Percentiles rank a stretch among this genome's conserved stretches.
Conservation (phyloP, 176 grass and related monocot species). For the Carex parvula region DNA sequence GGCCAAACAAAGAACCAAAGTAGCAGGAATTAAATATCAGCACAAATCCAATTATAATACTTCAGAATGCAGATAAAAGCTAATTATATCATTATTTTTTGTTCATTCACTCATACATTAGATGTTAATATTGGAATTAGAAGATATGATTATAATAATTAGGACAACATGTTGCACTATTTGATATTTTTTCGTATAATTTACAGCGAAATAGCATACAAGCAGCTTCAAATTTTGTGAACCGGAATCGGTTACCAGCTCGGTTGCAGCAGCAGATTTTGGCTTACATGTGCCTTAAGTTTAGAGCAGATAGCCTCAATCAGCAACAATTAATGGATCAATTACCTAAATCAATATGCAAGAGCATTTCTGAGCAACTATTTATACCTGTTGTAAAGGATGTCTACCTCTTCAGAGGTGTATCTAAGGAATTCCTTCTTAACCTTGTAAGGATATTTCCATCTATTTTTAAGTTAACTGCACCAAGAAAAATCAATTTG, state of each 20-base stretch:
- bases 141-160: not conserved
- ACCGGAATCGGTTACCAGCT: constrained; percentile 66
- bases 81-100: not conserved
- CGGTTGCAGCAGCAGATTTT: constrained; percentile 85
- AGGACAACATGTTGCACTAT: not conserved
- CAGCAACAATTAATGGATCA: constrained; percentile 97
- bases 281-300: constrained; percentile 93
- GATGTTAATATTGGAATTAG: not conserved
- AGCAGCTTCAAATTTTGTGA: constrained; percentile 76
- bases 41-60: not conserved
- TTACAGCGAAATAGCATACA: constrained; percentile 80
- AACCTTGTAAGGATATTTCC: constrained; percentile 38
- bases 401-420: constrained; percentile 82
- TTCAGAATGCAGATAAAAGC: not conserved
- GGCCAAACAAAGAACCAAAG: not conserved
- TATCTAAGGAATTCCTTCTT: constrained; percentile 63
- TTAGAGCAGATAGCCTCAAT: constrained; percentile 87
- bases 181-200: not conserved
- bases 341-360: constrained; percentile 90
- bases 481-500: not conserved
- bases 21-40: not conserved
- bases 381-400: constrained; percentile 71
- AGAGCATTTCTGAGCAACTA: constrained; percentile 84
- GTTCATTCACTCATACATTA: not conserved
- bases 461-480: not conserved